Conservation (phyloP, 2,329 filamentous ascomycete species). For the Cytospora leucostoma region DNA sequence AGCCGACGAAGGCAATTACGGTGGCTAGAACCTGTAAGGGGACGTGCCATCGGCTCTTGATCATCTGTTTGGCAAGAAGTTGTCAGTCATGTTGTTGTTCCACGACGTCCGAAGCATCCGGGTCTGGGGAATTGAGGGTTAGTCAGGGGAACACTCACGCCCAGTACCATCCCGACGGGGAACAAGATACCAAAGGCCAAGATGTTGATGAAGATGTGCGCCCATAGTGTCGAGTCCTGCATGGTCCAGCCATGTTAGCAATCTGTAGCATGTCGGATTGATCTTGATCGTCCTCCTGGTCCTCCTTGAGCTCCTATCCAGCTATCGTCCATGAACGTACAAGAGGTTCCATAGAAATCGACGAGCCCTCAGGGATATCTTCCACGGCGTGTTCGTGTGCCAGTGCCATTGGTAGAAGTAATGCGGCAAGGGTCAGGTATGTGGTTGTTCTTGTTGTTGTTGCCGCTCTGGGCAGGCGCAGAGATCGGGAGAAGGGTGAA, state of each 20-base stretch:
- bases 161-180: conserved; percentile 91
- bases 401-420: conserved; percentile 29
- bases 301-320: no score
- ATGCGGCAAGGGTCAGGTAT: conserved; percentile 17
- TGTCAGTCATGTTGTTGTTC: not conserved
- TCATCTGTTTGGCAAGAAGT: conserved; percentile 59
- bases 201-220: conserved; percentile 87
- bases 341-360: conserved; percentile 71
- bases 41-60: conserved; percentile 91
- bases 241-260: conserved; percentile 8
- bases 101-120: not conserved
- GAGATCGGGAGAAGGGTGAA: not conserved
- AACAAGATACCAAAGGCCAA: conserved; percentile 90
- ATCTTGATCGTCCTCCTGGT: not conserved
- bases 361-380: conserved; percentile 68
- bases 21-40: conserved; percentile 79
- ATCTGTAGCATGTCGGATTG: not conserved
- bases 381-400: conserved; percentile 54
- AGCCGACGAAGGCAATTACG: conserved; percentile 76
- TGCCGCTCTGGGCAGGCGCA: not conserved
- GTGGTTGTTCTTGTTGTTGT: conserved; percentile 14
- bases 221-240: conserved; percentile 83
- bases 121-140: not conserved
- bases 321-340: conserved; percentile 49
- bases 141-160: conserved; percentile 56